Conservation (phyloP, 2,329 filamentous ascomycete genomes). For the Nectriaceae sp. region DNA sequence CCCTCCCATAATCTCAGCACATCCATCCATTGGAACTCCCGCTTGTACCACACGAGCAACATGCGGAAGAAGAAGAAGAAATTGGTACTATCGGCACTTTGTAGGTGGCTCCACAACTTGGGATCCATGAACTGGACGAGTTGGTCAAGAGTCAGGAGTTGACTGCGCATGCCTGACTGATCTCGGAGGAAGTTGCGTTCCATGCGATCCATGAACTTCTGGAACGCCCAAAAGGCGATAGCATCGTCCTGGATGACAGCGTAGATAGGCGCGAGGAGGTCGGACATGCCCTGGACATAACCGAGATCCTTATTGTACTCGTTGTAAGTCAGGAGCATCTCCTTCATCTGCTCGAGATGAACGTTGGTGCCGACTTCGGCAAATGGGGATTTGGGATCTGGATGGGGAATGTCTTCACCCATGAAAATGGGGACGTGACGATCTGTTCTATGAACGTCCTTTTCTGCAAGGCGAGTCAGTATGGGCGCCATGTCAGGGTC, state of each 20-base stretch:
- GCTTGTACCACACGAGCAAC: slow-evolving; percentile 98
- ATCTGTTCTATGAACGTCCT: slow-evolving; percentile 97
- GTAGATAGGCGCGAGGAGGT: slow-evolving; percentile 92
- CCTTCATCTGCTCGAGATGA: slow-evolving; percentile 97
- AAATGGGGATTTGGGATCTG: slow-evolving; percentile 93
- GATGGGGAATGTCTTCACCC: slow-evolving; percentile 94
- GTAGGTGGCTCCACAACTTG: slow-evolving; percentile 85
- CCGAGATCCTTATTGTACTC: slow-evolving; percentile 95
- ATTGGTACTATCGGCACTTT: slow-evolving; percentile 91
- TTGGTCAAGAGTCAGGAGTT: slow-evolving; percentile 88
- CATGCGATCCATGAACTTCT: slow-evolving; percentile 96
- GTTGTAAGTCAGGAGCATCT: slow-evolving; percentile 98
- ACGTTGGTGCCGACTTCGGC: slow-evolving; percentile 92
- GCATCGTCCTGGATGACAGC: slow-evolving; percentile 97
- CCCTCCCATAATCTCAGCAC: slow-evolving; percentile 88
- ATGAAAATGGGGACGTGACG: slow-evolving; percentile 93
- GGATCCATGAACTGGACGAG: slow-evolving; percentile 97
- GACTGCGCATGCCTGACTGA: slow-evolving; percentile 92
- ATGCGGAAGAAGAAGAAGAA: slow-evolving; percentile 99
- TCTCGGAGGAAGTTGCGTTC: slow-evolving; percentile 95
- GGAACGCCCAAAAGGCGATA: slow-evolving; percentile 94
- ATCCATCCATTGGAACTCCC: slow-evolving; percentile 90
- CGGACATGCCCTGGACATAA: slow-evolving; percentile 98
- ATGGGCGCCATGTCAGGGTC: slow-evolving; percentile 4
- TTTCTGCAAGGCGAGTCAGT: slow-evolving; percentile 63